Conservation (phyloP, 371 early-diverging fungal species). For the Fennellomyces sp. region DNA sequence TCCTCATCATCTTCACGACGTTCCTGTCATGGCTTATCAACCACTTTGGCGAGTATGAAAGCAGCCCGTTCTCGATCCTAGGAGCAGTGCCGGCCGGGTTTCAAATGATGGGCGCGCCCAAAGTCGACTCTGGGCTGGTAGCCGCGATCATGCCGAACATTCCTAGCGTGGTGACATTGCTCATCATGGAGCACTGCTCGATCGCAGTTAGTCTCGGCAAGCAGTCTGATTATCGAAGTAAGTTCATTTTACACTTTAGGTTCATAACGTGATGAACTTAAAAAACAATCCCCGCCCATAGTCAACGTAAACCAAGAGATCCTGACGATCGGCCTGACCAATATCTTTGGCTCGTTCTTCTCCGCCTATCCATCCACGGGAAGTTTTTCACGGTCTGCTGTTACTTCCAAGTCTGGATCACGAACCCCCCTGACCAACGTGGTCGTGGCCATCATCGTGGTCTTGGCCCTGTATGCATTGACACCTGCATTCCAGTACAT, state of each 20-base stretch:
- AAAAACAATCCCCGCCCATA: no score
- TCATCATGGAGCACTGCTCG: constrained; percentile 87
- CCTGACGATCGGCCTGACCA: constrained; percentile 79
- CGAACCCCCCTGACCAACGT: constrained; percentile 78
- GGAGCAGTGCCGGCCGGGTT: constrained; percentile 77
- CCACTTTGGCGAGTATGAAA: constrained; percentile 29
- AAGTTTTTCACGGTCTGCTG: constrained; percentile 86
- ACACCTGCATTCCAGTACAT: constrained; percentile 85
- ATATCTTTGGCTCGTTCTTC: constrained; percentile 81
- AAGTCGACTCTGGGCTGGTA: constrained; percentile 42
- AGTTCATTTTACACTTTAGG: no score
- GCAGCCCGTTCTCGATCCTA: constrained; percentile 62
- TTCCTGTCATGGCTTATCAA: constrained; percentile 71
- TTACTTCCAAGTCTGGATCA: constrained; percentile 73
- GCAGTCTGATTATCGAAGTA: constrained; percentile 47
- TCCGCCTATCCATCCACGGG: constrained; percentile 84
- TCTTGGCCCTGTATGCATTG: constrained; percentile 76
- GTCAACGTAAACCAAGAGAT: constrained; percentile 80
- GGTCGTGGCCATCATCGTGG: constrained; percentile 73
- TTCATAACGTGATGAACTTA: no score
- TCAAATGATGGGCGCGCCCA: constrained; percentile 58
- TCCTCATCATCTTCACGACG: constrained; percentile 78
- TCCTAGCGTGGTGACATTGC: constrained; percentile 71
- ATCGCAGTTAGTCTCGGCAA: constrained; percentile 82
- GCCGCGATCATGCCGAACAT: constrained; percentile 53